Conservation (phyloP, 2,329 filamentous ascomycete species). For the Blastomyces gilchristii region DNA sequence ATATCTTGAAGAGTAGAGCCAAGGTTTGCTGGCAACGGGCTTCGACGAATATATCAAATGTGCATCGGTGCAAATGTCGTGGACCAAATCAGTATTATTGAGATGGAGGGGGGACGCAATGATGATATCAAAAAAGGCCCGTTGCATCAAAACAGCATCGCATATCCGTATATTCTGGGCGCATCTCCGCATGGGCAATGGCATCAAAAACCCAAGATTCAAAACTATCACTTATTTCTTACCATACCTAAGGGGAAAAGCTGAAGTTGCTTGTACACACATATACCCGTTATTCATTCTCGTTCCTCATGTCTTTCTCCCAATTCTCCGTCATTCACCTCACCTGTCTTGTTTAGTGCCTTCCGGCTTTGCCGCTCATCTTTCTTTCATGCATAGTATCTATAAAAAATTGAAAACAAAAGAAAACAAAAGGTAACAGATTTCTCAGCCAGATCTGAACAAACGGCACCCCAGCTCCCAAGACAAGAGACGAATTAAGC, state of each 20-base stretch:
- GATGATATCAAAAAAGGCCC: neutral
- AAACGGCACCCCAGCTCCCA: neutral
- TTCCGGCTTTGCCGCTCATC: neutral
- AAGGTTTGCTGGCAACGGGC: neutral
- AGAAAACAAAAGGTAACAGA: neutral
- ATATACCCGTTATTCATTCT: neutral
- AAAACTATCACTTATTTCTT: neutral
- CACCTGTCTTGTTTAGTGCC: neutral
- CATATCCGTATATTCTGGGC: neutral
- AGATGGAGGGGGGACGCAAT: neutral
- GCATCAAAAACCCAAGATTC: neutral
- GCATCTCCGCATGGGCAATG: neutral
- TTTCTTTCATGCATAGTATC: neutral
- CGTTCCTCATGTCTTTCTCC: neutral
- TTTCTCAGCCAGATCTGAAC: neutral
- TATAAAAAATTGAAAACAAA: too few species aligned
- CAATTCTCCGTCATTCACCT: neutral
- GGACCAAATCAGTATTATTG: neutral
- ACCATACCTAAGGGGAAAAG: neutral
- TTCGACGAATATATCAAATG: neutral
- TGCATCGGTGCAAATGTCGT: neutral
- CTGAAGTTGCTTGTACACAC: neutral
- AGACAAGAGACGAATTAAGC: neutral
- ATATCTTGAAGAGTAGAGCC: neutral
- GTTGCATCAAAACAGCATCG: neutral